Evolutionary conservation across 2,329 filamentous ascomycete genomes (phyloP), one percentile per base, ranked within the genome.

Genomic region (Chaetomiaceae sp.): DNA sequence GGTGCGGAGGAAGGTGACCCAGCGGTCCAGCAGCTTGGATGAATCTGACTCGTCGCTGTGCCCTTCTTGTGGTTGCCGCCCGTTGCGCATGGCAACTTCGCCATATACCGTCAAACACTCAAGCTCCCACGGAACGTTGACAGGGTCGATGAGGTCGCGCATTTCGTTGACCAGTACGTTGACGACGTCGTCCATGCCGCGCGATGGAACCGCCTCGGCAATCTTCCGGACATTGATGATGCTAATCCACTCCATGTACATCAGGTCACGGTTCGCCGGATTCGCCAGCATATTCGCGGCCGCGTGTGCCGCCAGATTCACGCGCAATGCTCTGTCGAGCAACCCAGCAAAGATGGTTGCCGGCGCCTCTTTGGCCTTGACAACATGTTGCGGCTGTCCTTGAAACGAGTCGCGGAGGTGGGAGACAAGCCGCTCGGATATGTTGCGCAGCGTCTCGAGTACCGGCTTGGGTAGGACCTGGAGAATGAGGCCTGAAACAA

Each of bases 271-370:
- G 62, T 95, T 94, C 37, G 88, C 86, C 15, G 88, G 83, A 59
- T 91, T 88, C 7, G 88, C 88, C 11, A 98, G 75, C 78, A 95
- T 89, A 53, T 93, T 94, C 18, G 90, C 91, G 1, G 91, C 89
- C 1, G 93, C 90, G 61, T 97, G 91, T 2, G 93, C 93, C 17
- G 91, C 88, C 49, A 93, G 78, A 61, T 98, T 98, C 50, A 96
- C 93, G 48, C 90, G 81, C 29, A 97, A 75, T 59, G 93, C 84
- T 40, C 93, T 86, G 60, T 91, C 86, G 15, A 98, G 70, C 1
- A 98, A 75, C 38, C 84, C 85, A 29, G 87, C 86, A 61, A 98
- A 98, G 3, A 95, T 78, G 2, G 88, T 84, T 1, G 91, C 93
- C 0, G 93, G 91, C 2, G 86, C 83, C 47, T 95, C 76, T 65